phyloP scores from a whole-genome alignment of 768 basidiomycete genomes.

The Favolaschia claudopus region DNA sequence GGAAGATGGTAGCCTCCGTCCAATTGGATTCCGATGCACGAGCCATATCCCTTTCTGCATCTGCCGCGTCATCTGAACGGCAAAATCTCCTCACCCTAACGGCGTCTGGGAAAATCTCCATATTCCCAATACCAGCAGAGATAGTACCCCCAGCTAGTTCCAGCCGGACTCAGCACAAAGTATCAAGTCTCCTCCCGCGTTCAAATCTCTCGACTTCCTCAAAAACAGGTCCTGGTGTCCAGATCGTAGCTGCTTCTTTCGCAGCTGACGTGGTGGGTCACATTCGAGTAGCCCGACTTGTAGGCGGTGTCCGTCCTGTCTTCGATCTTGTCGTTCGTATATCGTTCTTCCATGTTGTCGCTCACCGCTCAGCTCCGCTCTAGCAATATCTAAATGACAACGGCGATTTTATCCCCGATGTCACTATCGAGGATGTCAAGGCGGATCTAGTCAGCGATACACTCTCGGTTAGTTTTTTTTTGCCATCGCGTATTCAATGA shows the following conservation, averaged over 20 bases:
- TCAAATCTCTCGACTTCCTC: conserved; percentile 52
- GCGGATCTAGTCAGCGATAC: conserved; percentile 30
- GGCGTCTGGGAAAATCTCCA: conserved; percentile 63
- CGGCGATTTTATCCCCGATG: conserved; percentile 60
- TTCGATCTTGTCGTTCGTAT: conserved; percentile 66
- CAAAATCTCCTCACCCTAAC: conserved; percentile 62
- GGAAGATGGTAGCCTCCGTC: conserved; percentile 64
- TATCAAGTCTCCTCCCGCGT: conserved; percentile 60
- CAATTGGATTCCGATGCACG: conserved; percentile 72
- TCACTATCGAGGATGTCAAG: conserved; percentile 52
- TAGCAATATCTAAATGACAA: conserved; percentile 64
- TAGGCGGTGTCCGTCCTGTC: conserved; percentile 63
- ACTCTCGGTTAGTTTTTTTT: conserved; percentile 22
- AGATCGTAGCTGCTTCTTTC: conserved; percentile 58
- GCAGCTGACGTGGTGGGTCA: conserved; percentile 47
- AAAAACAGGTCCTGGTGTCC: conserved; percentile 45
- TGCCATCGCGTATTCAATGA: background rate
- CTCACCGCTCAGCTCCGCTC: conserved; percentile 18
- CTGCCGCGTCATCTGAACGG: conserved; percentile 36
- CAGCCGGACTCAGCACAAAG: conserved; percentile 48
- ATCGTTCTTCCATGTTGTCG: background rate
- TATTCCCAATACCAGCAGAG: conserved; percentile 62
- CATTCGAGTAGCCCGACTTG: conserved; percentile 61
- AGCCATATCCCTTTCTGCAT: conserved; percentile 44
- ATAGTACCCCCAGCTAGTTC: conserved; percentile 46